Conservation (phyloP, 192 early-diverging fungal species). For the Coemansia reversa region DNA sequence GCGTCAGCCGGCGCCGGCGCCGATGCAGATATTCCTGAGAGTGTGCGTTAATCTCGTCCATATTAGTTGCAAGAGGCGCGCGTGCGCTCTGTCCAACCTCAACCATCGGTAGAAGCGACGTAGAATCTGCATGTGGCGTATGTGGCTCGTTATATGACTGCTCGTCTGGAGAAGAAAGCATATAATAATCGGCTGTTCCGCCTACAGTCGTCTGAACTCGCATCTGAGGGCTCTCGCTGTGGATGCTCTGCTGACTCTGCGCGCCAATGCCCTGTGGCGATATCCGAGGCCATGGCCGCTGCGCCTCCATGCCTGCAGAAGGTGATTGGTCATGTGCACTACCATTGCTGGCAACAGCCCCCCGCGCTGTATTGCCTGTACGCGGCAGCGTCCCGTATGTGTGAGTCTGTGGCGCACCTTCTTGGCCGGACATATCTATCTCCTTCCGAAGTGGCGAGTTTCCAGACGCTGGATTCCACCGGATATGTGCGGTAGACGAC, state of each 20-base stretch:
- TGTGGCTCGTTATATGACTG: conserved; percentile 15
- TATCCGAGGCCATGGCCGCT: conserved; percentile 21
- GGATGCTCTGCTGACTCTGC: background rate
- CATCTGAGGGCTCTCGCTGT: background rate
- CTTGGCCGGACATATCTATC: conserved; percentile 10
- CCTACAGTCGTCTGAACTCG: conserved; percentile 11
- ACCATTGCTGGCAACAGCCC: conserved; percentile 3
- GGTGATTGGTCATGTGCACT: conserved; percentile 18
- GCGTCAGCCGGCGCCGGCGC: conserved; percentile 47
- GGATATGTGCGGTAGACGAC: conserved; percentile 34
- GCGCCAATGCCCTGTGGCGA: conserved; percentile 11
- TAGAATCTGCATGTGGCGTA: conserved; percentile 19
- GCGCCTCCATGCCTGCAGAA: conserved; percentile 4
- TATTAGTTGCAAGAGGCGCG: conserved; percentile 20
- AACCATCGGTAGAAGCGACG: conserved; percentile 45
- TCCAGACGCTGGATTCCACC: conserved; percentile 38
- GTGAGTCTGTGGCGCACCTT: conserved; percentile 2
- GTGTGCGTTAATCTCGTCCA: conserved; percentile 49
- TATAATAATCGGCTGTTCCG: conserved; percentile 34
- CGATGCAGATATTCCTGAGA: conserved; percentile 52
- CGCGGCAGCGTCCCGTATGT: conserved; percentile 38
- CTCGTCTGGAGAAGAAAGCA: conserved; percentile 31
- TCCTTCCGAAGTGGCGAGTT: conserved; percentile 44
- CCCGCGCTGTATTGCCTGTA: conserved; percentile 15
- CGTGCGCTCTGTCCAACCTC: conserved; percentile 32